Evolutionary conservation across 768 basidiomycete species (phyloP).

Genomic region (Leccinum broughii): DNA sequence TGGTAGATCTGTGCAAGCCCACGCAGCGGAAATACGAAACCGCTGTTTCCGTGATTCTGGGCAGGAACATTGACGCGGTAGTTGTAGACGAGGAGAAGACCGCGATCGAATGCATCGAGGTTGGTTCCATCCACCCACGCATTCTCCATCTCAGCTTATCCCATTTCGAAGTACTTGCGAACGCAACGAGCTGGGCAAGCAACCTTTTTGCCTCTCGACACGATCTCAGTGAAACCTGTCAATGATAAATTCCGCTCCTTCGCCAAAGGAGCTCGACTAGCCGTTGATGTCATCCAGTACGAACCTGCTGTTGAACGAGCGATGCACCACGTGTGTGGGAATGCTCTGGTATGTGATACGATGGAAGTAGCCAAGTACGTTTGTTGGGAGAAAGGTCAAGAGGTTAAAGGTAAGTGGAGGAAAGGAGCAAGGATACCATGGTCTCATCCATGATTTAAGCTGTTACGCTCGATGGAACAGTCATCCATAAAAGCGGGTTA

Average conservation of each 20-base stretch:
- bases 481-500: constrained; percentile 96
- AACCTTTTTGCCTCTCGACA: constrained; percentile 98
- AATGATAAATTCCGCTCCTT: constrained; percentile 95
- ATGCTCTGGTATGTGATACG: constrained; percentile 91
- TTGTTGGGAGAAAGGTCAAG: constrained; percentile 92
- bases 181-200: constrained; percentile 94
- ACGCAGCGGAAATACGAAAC: constrained; percentile 89
- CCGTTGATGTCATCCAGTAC: constrained; percentile 82
- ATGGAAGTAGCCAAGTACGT: constrained; percentile 91
- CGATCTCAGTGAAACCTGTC: constrained; percentile 89
- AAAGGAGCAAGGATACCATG: constrained; percentile 31
- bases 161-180: constrained; percentile 75
- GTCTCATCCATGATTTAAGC: constrained; percentile 46
- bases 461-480: constrained; percentile 93
- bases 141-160: constrained; percentile 1
- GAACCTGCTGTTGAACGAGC: constrained; percentile 88
- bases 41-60: constrained; percentile 89
- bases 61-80: constrained; percentile 92
- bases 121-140: constrained; percentile 30
- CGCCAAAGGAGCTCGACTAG: constrained; percentile 82
- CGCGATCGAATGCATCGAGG: constrained; percentile 97
- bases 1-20: constrained; percentile 94
- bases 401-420: constrained; percentile 88
- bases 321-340: constrained; percentile 96
- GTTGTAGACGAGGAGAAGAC: constrained; percentile 97